These are phyloP conservation scores for Vitis rotundifolia DNA, from an alignment of 164 flowering plant genomes.

Conservation along the genomic window DNA sequence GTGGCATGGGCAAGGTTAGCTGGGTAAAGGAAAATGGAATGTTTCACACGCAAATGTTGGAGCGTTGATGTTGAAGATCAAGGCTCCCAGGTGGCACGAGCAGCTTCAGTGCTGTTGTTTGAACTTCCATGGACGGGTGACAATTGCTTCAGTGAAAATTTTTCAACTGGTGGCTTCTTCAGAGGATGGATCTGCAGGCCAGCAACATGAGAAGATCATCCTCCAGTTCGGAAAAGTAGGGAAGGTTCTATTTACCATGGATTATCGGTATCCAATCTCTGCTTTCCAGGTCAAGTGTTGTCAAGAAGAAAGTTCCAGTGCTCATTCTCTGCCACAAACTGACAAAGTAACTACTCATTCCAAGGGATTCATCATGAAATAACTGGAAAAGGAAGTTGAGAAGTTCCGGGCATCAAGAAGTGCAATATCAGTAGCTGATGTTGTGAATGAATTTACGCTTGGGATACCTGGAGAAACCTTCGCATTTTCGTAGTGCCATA, in stretches of 20 bases:
- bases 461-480: constrained; percentile 77
- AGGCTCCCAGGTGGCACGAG: constrained; percentile 87
- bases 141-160: constrained; percentile 83
- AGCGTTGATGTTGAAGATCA: constrained; percentile 52
- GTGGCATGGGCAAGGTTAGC: constrained; percentile 95
- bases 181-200: constrained; percentile 43
- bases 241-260: constrained; percentile 80
- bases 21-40: constrained; percentile 80
- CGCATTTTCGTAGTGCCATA: constrained; percentile 76
- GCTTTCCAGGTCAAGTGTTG: constrained; percentile 75
- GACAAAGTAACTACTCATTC: constrained; percentile 92
- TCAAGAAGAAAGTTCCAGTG: constrained; percentile 75
- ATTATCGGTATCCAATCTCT: constrained; percentile 71
- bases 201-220: constrained; percentile 60
- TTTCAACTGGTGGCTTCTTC: constrained; percentile 74
- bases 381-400: constrained; percentile 76
- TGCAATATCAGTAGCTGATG: constrained; percentile 75
- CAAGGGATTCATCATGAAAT: constrained; percentile 86
- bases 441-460: constrained; percentile 65
- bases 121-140: constrained; percentile 78
- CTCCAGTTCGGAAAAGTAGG: constrained; percentile 83
- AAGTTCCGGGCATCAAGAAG: constrained; percentile 83
- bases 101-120: constrained; percentile 88
- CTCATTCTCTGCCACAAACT: constrained; percentile 84
- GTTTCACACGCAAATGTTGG: constrained; percentile 44